phyloP scores from a whole-genome alignment of 169 alveolate genomes.

The Cryptosporidium sp. region DNA sequence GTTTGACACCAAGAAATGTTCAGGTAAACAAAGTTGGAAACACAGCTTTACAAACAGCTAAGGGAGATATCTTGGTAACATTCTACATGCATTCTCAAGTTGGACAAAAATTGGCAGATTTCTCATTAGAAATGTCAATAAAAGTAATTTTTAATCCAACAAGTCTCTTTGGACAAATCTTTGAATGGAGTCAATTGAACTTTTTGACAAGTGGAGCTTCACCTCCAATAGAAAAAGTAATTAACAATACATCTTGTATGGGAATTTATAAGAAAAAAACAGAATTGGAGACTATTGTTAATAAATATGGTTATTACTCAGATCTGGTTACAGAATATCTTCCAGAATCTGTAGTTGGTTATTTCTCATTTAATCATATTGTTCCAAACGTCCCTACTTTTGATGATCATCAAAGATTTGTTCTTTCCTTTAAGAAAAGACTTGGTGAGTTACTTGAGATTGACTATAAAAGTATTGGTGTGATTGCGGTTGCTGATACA shows the following conservation, averaged over 20 bases:
- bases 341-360: slow-evolving; percentile 38
- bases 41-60: slow-evolving; percentile 38
- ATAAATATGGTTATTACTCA: slow-evolving; percentile 41
- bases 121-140: slow-evolving; percentile 18
- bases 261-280: slow-evolving; percentile 6
- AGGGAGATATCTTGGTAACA: slow-evolving; percentile 50
- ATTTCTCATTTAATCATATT: slow-evolving; percentile 45
- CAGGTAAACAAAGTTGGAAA: slow-evolving; percentile 47
- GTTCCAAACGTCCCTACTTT: slow-evolving; percentile 45
- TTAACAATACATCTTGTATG: slow-evolving; percentile 41
- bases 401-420: slow-evolving; percentile 49
- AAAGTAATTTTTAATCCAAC: slow-evolving; percentile 48
- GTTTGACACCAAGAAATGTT: slow-evolving; percentile 55
- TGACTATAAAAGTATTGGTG: slow-evolving; percentile 23
- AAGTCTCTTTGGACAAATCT: slow-evolving; percentile 57
- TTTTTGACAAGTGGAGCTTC: slow-evolving; percentile 21
- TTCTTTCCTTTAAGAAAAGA: slow-evolving; percentile 10
- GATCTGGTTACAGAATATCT: slow-evolving; percentile 34
- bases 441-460: slow-evolving; percentile 11
- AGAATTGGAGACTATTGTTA: slow-evolving; percentile 15
- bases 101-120: slow-evolving; percentile 28
- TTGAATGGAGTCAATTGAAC: slow-evolving; percentile 58
- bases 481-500: slow-evolving; percentile 71
- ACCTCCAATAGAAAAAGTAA: slow-evolving; percentile 21
- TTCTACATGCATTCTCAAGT: slow-evolving; percentile 35